Base-by-base conservation (phyloP, 2,329 filamentous ascomycete genomes). In the Penicillium sp. region DNA sequence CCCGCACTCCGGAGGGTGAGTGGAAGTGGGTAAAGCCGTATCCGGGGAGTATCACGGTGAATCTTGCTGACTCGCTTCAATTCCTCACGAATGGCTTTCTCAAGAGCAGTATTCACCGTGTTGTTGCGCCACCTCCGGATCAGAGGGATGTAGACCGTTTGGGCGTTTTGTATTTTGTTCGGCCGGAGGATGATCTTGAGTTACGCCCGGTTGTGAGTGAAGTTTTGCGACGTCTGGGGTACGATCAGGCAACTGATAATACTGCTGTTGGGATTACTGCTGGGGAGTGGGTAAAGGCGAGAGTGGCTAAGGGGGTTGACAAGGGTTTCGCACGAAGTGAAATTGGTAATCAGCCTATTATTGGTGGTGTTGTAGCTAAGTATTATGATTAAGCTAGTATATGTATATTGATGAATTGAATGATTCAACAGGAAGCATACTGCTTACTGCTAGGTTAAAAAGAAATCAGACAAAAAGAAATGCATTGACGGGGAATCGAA, bases 21-120 rank as follows among this genome's bases (percentile, higher is more conserved):
- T 84, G 81, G 81, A 81, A 79, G 47, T 82, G 75, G 68, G 79
- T 81, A 0, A 77, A 76, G 51, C 77, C 79, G 0, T 71, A 78
- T 1, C 73, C 78, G 0, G 80, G 74, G 0, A 81, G 74, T 14
- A 74, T 83, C 21, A 81, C 78, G 0, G 79, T 82, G 6, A 83
- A 83, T 54, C 74, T 81, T 0, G 79, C 77, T 7, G 81, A 83
- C 54, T 75, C 78, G 0, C 65, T 83, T 11, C 76, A 75, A 14
- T 77, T 79, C 53, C 58, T 81, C 10, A 81, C 80, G 0, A 79
- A 79, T n/a, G 79, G 79, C 0, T 81, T 76, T 55, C 66, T 82
- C 27, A 80, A 81, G 63, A 76, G 71, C 11, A 76, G 71, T 1
- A 73, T 79, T 16, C 79, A 82, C 49, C 74, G 79, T 0, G 79